Conservation (phyloP, 306 rosid genomes). For the Dryas alaskensis region DNA sequence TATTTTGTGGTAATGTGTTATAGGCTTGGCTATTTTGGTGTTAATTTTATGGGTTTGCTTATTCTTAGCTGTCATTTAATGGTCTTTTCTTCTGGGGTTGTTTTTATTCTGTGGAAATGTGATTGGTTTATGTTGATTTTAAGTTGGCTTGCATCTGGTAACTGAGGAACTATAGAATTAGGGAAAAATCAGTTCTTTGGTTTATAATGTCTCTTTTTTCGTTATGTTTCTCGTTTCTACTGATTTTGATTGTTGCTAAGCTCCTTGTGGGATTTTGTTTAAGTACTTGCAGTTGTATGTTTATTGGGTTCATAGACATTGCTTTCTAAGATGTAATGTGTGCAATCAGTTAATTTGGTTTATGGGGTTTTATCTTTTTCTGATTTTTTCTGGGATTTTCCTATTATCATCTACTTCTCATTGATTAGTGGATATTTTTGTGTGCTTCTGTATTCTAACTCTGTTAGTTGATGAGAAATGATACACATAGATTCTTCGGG, state of each 20-base stretch:
- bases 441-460: background rate
- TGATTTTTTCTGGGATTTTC: background rate
- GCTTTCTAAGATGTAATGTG: background rate
- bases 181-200: background rate
- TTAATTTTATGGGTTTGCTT: background rate
- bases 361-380: background rate
- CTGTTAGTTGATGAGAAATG: background rate
- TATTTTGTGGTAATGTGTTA: background rate
- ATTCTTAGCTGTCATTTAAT: background rate
- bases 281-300: background rate
- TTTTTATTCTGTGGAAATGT: background rate
- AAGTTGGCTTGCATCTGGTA: constrained; percentile 13
- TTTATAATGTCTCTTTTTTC: background rate
- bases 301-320: background rate
- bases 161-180: background rate
- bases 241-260: background rate
- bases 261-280: background rate
- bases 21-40: constrained; percentile 1
- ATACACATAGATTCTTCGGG: background rate
- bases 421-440: background rate
- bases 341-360: background rate
- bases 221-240: background rate
- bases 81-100: background rate
- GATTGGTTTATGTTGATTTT: background rate
- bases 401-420: background rate